Evolutionary conservation across 495 filamentous ascomycete genomes (phyloP).

Genomic region (Aspergillus panamensis): DNA sequence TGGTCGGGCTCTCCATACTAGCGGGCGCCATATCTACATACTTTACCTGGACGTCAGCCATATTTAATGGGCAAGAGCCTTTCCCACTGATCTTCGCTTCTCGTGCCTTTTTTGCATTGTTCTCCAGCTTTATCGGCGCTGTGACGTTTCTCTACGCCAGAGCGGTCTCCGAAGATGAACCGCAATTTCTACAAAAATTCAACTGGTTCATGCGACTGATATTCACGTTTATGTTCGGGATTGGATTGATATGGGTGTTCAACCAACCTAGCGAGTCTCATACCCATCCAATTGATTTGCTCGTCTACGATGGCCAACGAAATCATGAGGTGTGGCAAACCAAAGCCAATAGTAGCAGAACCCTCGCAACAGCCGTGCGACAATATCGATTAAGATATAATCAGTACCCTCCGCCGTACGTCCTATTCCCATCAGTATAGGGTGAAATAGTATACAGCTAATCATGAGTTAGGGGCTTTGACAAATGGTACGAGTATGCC

Average conservation of each 20-base stretch:
- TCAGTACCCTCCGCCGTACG: slow-evolving; percentile 48
- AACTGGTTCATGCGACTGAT: slow-evolving; percentile 31
- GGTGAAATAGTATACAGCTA: slow-evolving; percentile 6
- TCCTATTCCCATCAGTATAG: background rate
- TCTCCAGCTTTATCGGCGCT: slow-evolving; percentile 21
- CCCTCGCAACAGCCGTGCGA: slow-evolving; percentile 35
- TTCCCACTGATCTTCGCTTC: slow-evolving; percentile 31
- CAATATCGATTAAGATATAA: slow-evolving; percentile 45
- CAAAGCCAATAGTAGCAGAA: slow-evolving; percentile 36
- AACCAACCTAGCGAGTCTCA: slow-evolving; percentile 30
- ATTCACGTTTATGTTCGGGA: slow-evolving; percentile 26
- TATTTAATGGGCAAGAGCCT: slow-evolving; percentile 32
- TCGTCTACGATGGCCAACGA: slow-evolving; percentile 40
- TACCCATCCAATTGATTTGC: slow-evolving; percentile 47
- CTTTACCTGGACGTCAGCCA: slow-evolving; percentile 25
- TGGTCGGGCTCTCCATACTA: slow-evolving; percentile 33
- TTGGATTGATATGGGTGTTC: slow-evolving; percentile 30
- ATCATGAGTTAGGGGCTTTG: slow-evolving; percentile 35
- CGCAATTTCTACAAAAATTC: slow-evolving; percentile 28
- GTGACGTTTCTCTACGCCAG: slow-evolving; percentile 32
- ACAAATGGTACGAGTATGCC: slow-evolving; percentile 72
- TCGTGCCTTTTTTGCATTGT: slow-evolving; percentile 21
- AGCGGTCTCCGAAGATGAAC: slow-evolving; percentile 31
- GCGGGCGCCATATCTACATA: slow-evolving; percentile 33
- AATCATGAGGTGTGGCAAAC: slow-evolving; percentile 36